Evolutionary conservation across 2,329 filamentous ascomycete species (phyloP), one percentile per base, ranked within the genome.

Genomic region (Ascochyta clinopodiicola): DNA sequence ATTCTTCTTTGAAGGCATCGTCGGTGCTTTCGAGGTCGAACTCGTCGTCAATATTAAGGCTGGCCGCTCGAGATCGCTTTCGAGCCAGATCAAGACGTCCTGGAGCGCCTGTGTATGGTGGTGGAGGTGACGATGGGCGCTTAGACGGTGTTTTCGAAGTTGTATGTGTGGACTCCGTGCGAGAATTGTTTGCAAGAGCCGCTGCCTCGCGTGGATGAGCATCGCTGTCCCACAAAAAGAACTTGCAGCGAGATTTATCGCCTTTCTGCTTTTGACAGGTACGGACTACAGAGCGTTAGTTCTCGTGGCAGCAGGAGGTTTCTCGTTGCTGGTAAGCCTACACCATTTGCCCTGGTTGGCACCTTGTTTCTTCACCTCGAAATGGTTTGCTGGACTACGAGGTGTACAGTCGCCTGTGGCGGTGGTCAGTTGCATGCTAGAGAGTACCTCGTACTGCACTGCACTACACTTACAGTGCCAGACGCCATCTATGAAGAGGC

Each of bases 171-270:
- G 76, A 71, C 36, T 51, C 46, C n/a, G 73, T 80, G 51, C 76
- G 73, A 32, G 80, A 79, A 59, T 83, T 84, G 51, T 68, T 77
- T 48, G 81, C 52, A 19, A 84, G 71, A 21, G 79, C 78, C 12
- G 68, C 68, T 44, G 80, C 79, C 67, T 84, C 81, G 47, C 84
- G 75, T 17, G 63, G 56, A 37, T 75, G 71, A 0, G 84, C 84
- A 38, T 85, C 80, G 13, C 83, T 79, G 7, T 82, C 76, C 82
- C 84, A 87, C 0, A 87, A 69, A 60, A 86, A 87, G 71, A 87
- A 85, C 0, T 75, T 76, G 63, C 85, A 88, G 36, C 79, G 75
- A 40, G 79, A 51, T 31, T 48, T 73, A 21, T 77, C 74, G 2
- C 73, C 65, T 47, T 78, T 73, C 31, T 75, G 73, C 62, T 80